Percentiles rank a stretch among this genome's conserved stretches.
Evolutionary conservation across 2,329 filamentous ascomycete species (phyloP).

Genomic region (Fusarium albosuccineum): DNA sequence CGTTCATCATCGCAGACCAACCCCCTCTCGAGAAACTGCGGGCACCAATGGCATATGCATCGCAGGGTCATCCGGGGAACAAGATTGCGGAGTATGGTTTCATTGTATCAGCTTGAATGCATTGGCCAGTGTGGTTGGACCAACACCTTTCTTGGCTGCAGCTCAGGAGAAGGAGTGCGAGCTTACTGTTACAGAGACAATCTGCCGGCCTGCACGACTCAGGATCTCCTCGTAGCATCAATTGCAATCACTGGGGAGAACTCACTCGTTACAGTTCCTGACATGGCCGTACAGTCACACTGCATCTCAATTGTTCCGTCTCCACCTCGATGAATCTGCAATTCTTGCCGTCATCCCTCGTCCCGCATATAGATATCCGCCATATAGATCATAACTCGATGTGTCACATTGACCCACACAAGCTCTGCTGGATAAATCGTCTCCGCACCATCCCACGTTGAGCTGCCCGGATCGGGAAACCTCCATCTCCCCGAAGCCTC

Average conservation of each 20-base stretch:
- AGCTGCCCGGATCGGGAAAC: conserved; percentile 22
- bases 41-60: conserved; percentile 42
- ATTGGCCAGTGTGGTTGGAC: conserved; percentile 7
- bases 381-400: not conserved
- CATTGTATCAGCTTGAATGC: conserved; percentile 31
- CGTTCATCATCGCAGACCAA: conserved; percentile 26
- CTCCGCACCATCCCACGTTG: conserved; percentile 17
- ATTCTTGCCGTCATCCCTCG: not conserved
- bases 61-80: conserved; percentile 31
- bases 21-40: conserved; percentile 40
- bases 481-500: conserved; percentile 38
- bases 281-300: not conserved
- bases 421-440: conserved; percentile 35
- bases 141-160: conserved; percentile 35
- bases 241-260: not conserved
- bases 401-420: conserved; percentile 24
- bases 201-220: not conserved
- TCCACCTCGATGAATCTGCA: not conserved
- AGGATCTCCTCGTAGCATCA: not conserved
- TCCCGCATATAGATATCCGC: conserved; percentile 30
- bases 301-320: not conserved
- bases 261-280: not conserved
- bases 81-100: conserved; percentile 32
- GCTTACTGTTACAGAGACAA: not conserved
- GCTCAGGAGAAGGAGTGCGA: conserved; percentile 22